These are phyloP conservation scores for Aphanoascus verrucosus DNA, from an alignment of 2,329 filamentous ascomycete genomes.

Conservation along the genomic window DNA sequence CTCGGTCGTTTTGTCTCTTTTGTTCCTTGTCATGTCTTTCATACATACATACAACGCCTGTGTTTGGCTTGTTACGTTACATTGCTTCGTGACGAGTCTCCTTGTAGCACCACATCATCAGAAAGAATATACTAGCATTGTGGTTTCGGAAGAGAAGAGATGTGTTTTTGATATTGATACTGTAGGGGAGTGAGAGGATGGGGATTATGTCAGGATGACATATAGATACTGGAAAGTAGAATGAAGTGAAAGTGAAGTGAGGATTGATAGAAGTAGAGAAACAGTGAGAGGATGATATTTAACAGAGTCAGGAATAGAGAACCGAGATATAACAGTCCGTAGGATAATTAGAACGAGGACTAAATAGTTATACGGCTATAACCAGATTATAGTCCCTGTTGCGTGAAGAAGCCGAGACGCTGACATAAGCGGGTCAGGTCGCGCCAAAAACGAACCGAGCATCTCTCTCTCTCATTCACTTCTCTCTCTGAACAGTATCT, in stretches of 20 bases:
- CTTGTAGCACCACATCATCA: slow-evolving; percentile 9
- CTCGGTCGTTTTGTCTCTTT: not conserved
- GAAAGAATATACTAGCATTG: slow-evolving; percentile 4
- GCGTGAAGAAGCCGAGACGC: too few species aligned
- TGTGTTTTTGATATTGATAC: not conserved
- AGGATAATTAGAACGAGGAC: too few species aligned
- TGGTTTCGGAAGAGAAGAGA: not conserved
- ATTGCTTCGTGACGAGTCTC: slow-evolving; percentile 7
- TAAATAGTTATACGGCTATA: too few species aligned
- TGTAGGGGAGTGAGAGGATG: not conserved
- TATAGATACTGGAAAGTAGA: too few species aligned
- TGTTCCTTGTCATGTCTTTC: not conserved
- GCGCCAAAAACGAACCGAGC: too few species aligned
- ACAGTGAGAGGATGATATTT: too few species aligned
- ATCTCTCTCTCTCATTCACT: not conserved
- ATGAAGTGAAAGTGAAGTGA: too few species aligned
- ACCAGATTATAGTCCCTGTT: too few species aligned
- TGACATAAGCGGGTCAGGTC: too few species aligned
- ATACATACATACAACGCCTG: not conserved
- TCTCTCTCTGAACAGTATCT: not conserved
- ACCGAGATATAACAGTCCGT: too few species aligned
- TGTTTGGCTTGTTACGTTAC: slow-evolving; percentile 2
- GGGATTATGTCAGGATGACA: not conserved
- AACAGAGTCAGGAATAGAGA: too few species aligned
- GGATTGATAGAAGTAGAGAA: too few species aligned